phyloP scores from a whole-genome alignment of 73 alveolate species.

The Stentor coeruleus region DNA sequence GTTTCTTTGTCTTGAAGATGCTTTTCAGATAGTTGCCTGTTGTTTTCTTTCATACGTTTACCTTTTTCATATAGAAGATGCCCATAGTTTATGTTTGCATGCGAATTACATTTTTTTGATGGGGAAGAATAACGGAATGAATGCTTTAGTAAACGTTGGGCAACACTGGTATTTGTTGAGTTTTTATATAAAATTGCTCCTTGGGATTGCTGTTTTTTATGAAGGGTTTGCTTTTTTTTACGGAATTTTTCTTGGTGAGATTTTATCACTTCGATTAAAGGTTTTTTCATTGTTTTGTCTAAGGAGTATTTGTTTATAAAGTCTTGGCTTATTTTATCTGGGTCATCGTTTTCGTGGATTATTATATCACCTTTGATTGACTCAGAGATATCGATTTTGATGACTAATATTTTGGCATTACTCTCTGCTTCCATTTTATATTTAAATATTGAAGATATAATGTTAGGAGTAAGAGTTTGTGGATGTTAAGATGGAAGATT shows the following conservation, averaged over 20 bases:
- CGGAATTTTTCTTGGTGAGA: neutral
- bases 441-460: too few relatives aligned
- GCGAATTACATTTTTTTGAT: too few relatives aligned
- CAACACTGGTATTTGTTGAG: neutral
- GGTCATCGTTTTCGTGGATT: neutral
- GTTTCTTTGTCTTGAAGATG: neutral
- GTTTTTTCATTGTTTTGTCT: neutral
- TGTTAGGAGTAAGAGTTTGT: too few relatives aligned
- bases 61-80: neutral
- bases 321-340: neutral
- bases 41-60: neutral
- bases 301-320: neutral
- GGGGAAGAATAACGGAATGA: neutral
- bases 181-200: too few relatives aligned
- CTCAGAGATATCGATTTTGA: neutral
- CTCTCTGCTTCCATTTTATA: too few relatives aligned
- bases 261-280: neutral
- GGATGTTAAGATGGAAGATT: too few relatives aligned
- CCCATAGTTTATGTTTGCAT: neutral
- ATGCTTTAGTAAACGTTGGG: neutral
- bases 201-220: neutral
- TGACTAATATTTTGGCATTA: neutral
- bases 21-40: neutral
- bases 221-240: neutral
- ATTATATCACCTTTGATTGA: neutral